A percentile compares a stretch with the other conserved stretches of the same genome.
phyloP scores from a whole-genome alignment of 805 yeast species.

The Lachancea dasiensis region DNA sequence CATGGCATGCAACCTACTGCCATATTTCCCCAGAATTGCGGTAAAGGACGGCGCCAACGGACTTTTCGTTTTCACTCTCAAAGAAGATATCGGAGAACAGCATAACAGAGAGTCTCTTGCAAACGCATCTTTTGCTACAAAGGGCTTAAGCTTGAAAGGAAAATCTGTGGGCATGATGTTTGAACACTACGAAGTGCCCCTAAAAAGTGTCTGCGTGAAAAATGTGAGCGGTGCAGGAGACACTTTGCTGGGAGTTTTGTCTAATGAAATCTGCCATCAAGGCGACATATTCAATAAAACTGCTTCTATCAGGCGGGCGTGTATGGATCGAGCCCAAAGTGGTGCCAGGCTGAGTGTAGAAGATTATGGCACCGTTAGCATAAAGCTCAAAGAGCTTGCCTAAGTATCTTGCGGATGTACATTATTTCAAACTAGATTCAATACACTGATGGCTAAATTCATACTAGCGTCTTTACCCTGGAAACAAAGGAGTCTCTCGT shows the following conservation, averaged over 20 bases:
- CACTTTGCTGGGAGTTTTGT: constrained; percentile 60
- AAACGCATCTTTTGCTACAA: constrained; percentile 9
- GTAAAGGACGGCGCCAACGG: constrained; percentile 68
- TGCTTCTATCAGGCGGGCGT: constrained; percentile 2
- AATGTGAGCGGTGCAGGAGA: constrained; percentile 92
- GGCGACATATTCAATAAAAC: constrained; percentile 6
- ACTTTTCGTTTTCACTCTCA: constrained; percentile 39
- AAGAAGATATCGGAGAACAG: constrained; percentile 11
- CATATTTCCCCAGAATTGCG: constrained; percentile 60
- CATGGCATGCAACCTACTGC: constrained; percentile 65
- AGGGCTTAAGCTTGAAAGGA: constrained; percentile 7
- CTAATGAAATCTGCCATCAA: constrained; percentile 34
- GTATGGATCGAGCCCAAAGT: constrained; percentile 11
- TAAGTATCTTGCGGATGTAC: background rate
- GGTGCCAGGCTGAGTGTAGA: constrained; percentile 14
- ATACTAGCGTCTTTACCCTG: constrained; percentile 12
- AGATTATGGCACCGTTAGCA: constrained; percentile 11
- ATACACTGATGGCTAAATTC: background rate
- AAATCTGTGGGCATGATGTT: constrained; percentile 47
- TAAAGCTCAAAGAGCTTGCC: constrained; percentile 4
- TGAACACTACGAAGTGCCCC: constrained; percentile 50
- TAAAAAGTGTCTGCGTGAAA: constrained; percentile 35
- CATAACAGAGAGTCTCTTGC: constrained; percentile 13
- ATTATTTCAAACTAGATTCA: background rate
- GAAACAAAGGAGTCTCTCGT: constrained; percentile 24